phyloP scores from a whole-genome alignment of 2,329 filamentous ascomycete species.

The Teratosphaeria destructans region DNA sequence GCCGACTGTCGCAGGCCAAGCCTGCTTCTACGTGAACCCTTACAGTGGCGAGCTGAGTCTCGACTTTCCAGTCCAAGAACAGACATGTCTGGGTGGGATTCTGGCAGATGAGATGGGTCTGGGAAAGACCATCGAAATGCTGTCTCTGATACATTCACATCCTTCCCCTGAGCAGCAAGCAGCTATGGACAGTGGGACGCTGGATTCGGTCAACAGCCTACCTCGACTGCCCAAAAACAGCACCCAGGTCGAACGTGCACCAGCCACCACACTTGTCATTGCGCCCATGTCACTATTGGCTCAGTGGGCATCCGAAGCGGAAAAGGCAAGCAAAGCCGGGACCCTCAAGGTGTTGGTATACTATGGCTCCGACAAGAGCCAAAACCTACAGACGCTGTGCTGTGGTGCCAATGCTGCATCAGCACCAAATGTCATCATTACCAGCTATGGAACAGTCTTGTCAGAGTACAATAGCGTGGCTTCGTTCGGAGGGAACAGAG shows the following conservation, averaged over 20 bases:
- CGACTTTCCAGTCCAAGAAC: constrained; percentile 85
- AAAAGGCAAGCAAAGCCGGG: constrained; percentile 77
- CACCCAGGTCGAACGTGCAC: constrained; percentile 54
- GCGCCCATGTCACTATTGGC: constrained; percentile 93
- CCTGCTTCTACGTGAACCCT: constrained; percentile 86
- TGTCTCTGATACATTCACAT: constrained; percentile 82
- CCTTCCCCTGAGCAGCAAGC: constrained; percentile 39
- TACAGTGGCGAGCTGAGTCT: constrained; percentile 91
- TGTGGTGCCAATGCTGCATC: constrained; percentile 59
- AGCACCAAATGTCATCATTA: constrained; percentile 85
- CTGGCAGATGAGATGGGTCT: constrained; percentile 96
- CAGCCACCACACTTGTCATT: constrained; percentile 86
- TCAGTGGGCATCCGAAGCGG: constrained; percentile 92
- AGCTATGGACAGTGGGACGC: constrained; percentile 11
- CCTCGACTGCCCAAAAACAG: constrained; percentile 51
- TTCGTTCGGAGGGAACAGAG: constrained; percentile 54
- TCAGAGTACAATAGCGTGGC: constrained; percentile 77
- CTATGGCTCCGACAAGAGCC: constrained; percentile 76
- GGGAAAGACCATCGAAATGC: constrained; percentile 97
- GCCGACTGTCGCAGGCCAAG: constrained; percentile 52
- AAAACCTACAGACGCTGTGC: constrained; percentile 70
- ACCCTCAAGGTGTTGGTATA: constrained; percentile 80
- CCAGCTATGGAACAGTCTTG: constrained; percentile 82
- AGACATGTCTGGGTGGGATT: constrained; percentile 87
- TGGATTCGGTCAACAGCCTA: constrained; percentile 47